Conservation (phyloP, 441 rosid genomes). For the Arabidopsis lyrata region DNA sequence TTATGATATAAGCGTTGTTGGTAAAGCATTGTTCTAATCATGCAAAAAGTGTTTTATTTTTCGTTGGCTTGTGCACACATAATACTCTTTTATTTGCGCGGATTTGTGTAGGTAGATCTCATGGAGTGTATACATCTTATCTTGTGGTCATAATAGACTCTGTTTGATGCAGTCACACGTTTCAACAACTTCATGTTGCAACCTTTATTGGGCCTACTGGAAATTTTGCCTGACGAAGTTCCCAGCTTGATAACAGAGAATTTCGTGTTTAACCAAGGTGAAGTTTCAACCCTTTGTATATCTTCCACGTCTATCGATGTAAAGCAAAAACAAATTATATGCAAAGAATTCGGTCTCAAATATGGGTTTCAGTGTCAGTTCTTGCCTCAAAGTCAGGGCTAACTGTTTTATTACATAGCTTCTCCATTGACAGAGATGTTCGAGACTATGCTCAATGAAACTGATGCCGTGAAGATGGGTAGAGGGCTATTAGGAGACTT, state of each 20-base stretch:
- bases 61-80: background rate
- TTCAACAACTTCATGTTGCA: slow-evolving; percentile 60
- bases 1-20: background rate
- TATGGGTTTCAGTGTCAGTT: slow-evolving; percentile 17
- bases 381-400: slow-evolving; percentile 8
- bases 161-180: slow-evolving; percentile 66
- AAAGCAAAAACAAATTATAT: background rate
- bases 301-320: background rate
- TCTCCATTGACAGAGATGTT: slow-evolving; percentile 47
- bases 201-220: slow-evolving; percentile 57
- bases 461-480: slow-evolving; percentile 45
- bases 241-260: slow-evolving; percentile 51
- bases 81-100: background rate
- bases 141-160: slow-evolving; percentile 8
- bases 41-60: background rate
- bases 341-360: slow-evolving; percentile 1
- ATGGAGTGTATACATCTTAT: background rate
- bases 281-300: slow-evolving; percentile 20
- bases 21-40: background rate
- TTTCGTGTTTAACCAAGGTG: slow-evolving; percentile 68
- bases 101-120: background rate
- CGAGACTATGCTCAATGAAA: slow-evolving; percentile 49
- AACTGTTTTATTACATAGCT: slow-evolving; percentile 46
- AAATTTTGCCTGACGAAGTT: slow-evolving; percentile 54
- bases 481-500: slow-evolving; percentile 52